Percentiles rank a stretch among this genome's conserved stretches.
phyloP scores from a whole-genome alignment of 495 filamentous ascomycete genomes.

The Lophiotrema nucula region DNA sequence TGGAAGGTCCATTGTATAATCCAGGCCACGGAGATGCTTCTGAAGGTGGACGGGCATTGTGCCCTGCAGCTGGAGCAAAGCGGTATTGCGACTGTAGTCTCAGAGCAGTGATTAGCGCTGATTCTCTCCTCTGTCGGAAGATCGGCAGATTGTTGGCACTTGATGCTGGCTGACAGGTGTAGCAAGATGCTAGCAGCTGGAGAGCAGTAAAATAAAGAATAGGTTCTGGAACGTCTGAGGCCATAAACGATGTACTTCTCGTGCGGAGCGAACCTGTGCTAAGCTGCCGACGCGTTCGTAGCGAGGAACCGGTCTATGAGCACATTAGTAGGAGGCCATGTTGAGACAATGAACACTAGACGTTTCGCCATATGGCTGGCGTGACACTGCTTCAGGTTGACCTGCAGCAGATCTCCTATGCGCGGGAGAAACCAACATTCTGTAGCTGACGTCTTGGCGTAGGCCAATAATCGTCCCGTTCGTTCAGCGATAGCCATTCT shows the following conservation, averaged over 20 bases:
- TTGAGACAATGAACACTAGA: no score
- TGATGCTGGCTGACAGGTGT: slow-evolving; percentile 5
- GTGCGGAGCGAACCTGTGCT: no score
- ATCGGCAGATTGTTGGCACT: slow-evolving; percentile 17
- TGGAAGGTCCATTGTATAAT: slow-evolving; percentile 21
- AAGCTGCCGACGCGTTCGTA: neutral
- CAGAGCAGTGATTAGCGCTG: slow-evolving; percentile 4
- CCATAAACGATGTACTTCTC: neutral
- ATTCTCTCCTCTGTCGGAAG: slow-evolving; percentile 1
- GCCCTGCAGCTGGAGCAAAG: slow-evolving; percentile 23
- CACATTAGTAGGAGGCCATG: neutral
- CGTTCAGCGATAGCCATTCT: slow-evolving; percentile 15
- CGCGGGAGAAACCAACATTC: no score
- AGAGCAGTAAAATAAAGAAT: slow-evolving; percentile 17
- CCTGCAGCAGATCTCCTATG: no score
- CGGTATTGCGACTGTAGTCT: slow-evolving; percentile 22
- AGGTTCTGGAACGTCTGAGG: neutral
- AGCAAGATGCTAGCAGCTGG: slow-evolving; percentile 26
- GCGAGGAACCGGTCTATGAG: neutral
- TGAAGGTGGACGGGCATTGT: slow-evolving; percentile 20
- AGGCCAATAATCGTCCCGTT: slow-evolving; percentile 9
- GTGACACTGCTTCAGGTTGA: no score
- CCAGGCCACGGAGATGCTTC: slow-evolving; percentile 20
- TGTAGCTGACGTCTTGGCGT: no score
- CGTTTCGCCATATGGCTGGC: no score